These are phyloP conservation scores for Cercospora zeae-maydis DNA, from an alignment of 2,329 filamentous ascomycete genomes.

Conservation along the genomic window DNA sequence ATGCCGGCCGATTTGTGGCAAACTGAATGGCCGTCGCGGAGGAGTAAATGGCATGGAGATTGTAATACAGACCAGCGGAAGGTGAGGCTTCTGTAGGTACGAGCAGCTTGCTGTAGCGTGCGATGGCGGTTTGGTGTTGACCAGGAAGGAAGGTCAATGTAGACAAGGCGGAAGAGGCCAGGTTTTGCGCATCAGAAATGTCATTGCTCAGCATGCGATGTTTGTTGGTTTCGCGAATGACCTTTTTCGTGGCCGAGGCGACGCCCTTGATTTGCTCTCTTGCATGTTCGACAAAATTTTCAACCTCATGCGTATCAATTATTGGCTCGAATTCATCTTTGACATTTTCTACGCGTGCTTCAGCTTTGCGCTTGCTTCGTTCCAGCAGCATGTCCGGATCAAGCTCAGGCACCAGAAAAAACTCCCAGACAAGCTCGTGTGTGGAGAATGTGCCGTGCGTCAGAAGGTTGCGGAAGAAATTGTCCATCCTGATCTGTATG, in stretches of 20 bases:
- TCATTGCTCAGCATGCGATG: constrained; percentile 64
- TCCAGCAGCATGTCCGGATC: constrained; percentile 87
- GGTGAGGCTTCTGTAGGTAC: constrained; percentile 69
- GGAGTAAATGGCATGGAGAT: constrained; percentile 73
- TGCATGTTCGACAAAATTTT: constrained; percentile 87
- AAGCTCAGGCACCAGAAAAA: constrained; percentile 93
- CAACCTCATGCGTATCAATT: constrained; percentile 70
- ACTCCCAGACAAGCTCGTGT: constrained; percentile 98
- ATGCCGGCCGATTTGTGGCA: constrained; percentile 73
- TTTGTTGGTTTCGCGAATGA: constrained; percentile 74
- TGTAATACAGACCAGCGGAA: constrained; percentile 67
- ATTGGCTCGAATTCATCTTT: constrained; percentile 85
- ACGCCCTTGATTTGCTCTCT: constrained; percentile 84
- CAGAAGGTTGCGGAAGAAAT: constrained; percentile 81
- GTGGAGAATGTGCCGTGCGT: constrained; percentile 88
- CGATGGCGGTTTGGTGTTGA: constrained; percentile 66
- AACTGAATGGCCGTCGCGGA: constrained; percentile 78
- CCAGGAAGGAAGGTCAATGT: constrained; percentile 64
- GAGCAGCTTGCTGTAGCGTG: constrained; percentile 65
- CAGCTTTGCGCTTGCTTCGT: constrained; percentile 80
- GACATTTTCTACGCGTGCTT: constrained; percentile 76
- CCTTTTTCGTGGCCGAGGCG: constrained; percentile 75
- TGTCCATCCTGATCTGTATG: constrained; percentile 79
- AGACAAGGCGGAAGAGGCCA: constrained; percentile 51
- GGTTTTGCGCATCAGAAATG: constrained; percentile 61